These are phyloP conservation scores for Heterobasidion annosum DNA, from an alignment of 1,284 basidiomycete species.

Conservation along the genomic window DNA sequence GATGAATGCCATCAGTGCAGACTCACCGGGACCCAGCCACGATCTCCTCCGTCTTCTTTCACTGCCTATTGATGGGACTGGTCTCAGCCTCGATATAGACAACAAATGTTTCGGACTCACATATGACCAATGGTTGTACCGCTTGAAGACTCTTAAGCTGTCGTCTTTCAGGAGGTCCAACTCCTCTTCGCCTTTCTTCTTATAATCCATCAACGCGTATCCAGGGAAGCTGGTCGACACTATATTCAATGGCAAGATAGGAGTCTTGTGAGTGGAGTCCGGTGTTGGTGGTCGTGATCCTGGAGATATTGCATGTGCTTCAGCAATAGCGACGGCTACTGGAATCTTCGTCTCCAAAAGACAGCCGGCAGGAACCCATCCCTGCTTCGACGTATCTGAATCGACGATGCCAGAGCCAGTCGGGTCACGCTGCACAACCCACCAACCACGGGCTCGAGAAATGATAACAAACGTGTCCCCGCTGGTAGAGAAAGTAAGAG, in stretches of 20 bases:
- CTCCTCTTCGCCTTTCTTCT: constrained; percentile 85
- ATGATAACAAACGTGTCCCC: constrained; percentile 91
- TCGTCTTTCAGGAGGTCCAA: constrained; percentile 83
- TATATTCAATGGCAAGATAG: constrained; percentile 82
- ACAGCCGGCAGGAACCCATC: constrained; percentile 90
- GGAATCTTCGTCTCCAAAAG: constrained; percentile 87
- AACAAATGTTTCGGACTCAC: constrained; percentile 22
- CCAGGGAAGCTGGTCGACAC: constrained; percentile 93
- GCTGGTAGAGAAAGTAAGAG: constrained; percentile 26
- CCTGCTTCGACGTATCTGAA: constrained; percentile 66
- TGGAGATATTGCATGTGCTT: constrained; percentile 53
- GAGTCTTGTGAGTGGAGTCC: constrained; percentile 38
- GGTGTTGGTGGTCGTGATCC: constrained; percentile 31
- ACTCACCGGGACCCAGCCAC: constrained; percentile 84
- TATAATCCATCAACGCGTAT: constrained; percentile 91
- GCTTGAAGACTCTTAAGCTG: constrained; percentile 86
- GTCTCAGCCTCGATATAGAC: constrained; percentile 8
- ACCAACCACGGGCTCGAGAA: constrained; percentile 94
- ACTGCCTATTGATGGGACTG: constrained; percentile 50
- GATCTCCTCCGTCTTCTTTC: constrained; percentile 79
- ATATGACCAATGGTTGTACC: constrained; percentile 97
- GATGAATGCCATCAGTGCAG: background rate
- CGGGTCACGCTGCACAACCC: constrained; percentile 94
- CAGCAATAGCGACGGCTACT: constrained; percentile 67
- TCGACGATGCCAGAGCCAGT: constrained; percentile 77